Base-by-base conservation (phyloP, 2,329 filamentous ascomycete genomes). In the Amauroascus niger region DNA sequence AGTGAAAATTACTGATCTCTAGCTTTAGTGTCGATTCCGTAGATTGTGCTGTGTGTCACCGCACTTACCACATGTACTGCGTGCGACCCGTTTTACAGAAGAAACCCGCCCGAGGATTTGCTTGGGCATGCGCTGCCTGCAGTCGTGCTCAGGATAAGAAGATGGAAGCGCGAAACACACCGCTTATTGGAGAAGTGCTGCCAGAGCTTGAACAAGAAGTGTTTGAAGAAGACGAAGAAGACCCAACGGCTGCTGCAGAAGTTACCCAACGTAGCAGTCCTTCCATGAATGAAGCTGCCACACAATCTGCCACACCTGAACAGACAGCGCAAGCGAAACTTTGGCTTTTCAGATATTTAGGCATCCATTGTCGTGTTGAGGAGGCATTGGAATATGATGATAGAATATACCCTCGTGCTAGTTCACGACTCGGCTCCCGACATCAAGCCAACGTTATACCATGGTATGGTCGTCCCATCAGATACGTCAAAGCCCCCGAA, bases 61-160 rank as follows among this genome's bases (percentile, higher is more conserved):
- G 89, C 68, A 97, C 91, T 13, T 98, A 96, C 72, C 93, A 98
- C 74, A 97, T 98, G 91, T 88, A 90, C 64, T 98, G 93, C 69
- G 93, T 98, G 54, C 85, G 86, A 57, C 93, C 93, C 39, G 88
- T 90, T 35, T 71, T 98, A 58, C 79, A 89, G 51, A 98, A 96
- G 71, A 98, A 98, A 71, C 93, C 93, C 18, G 95, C 91, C 45
- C 85, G 93, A 69, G 93, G 93, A 37, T 98, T 98, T 71, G 93
- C 89, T 3, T 98, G 93, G 93, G 91, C 93, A 28, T 98, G 93
- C 69, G 93, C 88, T 52, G 86, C 91, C 55, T 98, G 93, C 71
- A 96, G 89, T 69, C 84, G 91, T 63, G 90, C 88, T n/a, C 90
- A 95, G 67, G 93, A 97, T 70, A 83, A 87, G 62, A 94, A 87